Percentiles rank a stretch among this genome's conserved stretches.
These are phyloP conservation scores for Tylopilus subfusipes DNA, from an alignment of 768 basidiomycete genomes.

Conservation along the genomic window DNA sequence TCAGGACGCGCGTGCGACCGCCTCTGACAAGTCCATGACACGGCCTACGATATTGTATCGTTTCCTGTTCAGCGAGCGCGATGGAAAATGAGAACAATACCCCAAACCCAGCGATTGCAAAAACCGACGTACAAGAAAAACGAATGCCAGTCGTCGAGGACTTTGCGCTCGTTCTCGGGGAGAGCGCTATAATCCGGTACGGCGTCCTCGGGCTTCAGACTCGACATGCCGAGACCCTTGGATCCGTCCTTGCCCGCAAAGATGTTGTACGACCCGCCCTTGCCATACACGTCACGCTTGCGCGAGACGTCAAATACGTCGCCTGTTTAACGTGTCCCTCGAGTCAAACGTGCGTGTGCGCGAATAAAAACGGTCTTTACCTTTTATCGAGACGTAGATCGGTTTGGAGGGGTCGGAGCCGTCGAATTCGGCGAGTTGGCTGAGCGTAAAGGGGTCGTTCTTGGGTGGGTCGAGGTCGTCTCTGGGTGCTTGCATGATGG, in stretches of 20 bases:
- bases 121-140: slow-evolving; percentile 73
- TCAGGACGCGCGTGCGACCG: slow-evolving; percentile 22
- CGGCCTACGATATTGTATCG: slow-evolving; percentile 85
- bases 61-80: too few species aligned
- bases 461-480: slow-evolving; percentile 67
- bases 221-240: slow-evolving; percentile 84
- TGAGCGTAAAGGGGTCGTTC: slow-evolving; percentile 70
- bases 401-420: slow-evolving; percentile 63
- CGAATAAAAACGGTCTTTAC: slow-evolving; percentile 30
- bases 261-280: slow-evolving; percentile 70
- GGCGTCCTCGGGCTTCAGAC: slow-evolving; percentile 81
- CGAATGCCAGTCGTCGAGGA: slow-evolving; percentile 82
- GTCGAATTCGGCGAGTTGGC: slow-evolving; percentile 66
- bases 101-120: too few species aligned
- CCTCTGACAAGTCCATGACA: slow-evolving; percentile 53
- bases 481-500: slow-evolving; percentile 69
- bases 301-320: slow-evolving; percentile 86
- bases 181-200: slow-evolving; percentile 81
- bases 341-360: neutral
- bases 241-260: slow-evolving; percentile 97
- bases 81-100: too few species aligned
- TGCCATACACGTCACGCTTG: slow-evolving; percentile 88
- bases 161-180: slow-evolving; percentile 67
- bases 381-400: slow-evolving; percentile 93
- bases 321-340: slow-evolving; percentile 26